These are phyloP conservation scores for Colletotrichum cordylinicola DNA, from an alignment of 2,329 filamentous ascomycete species.

Conservation along the genomic window DNA sequence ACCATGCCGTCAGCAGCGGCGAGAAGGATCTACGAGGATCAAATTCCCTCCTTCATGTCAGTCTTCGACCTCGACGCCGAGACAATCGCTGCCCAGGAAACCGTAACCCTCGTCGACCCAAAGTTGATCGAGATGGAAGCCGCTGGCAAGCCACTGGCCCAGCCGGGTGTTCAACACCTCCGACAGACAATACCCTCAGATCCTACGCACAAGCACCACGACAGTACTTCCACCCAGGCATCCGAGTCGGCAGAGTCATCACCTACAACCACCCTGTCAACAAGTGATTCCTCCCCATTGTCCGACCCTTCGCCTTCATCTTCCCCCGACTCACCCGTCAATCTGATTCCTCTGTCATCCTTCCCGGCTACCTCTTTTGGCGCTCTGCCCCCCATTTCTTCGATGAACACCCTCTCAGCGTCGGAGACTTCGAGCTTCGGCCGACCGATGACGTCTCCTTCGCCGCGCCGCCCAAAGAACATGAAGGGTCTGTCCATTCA, in stretches of 20 bases:
- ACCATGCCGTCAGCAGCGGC: conserved; percentile 69
- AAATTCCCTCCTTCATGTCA: conserved; percentile 79
- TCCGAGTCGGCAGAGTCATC: conserved; percentile 92
- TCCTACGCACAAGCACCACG: conserved; percentile 70
- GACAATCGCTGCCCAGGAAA: conserved; percentile 57
- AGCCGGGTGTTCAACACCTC: conserved; percentile 39
- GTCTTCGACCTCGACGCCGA: conserved; percentile 72
- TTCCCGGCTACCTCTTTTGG: conserved; percentile 68
- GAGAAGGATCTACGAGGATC: conserved; percentile 68
- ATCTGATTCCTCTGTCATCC: conserved; percentile 73
- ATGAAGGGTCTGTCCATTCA: conserved; percentile 86
- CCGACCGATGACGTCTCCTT: conserved; percentile 71
- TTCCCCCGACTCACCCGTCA: conserved; percentile 87
- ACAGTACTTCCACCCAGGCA: conserved; percentile 78
- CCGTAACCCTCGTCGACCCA: conserved; percentile 59
- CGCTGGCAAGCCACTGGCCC: conserved; percentile 40
- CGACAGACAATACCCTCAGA: conserved; percentile 48
- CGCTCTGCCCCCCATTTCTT: conserved; percentile 37
- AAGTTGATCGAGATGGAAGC: conserved; percentile 55
- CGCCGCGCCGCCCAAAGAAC: conserved; percentile 76
- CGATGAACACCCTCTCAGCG: conserved; percentile 54
- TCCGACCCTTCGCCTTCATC: conserved; percentile 91
- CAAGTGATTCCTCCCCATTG: conserved; percentile 87
- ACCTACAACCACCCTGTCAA: conserved; percentile 91
- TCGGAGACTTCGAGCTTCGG: conserved; percentile 45